A percentile compares a stretch with the other conserved stretches of the same genome.
phyloP scores from a whole-genome alignment of 805 yeast species.

The Saccharomycopsis synnaedendra region DNA sequence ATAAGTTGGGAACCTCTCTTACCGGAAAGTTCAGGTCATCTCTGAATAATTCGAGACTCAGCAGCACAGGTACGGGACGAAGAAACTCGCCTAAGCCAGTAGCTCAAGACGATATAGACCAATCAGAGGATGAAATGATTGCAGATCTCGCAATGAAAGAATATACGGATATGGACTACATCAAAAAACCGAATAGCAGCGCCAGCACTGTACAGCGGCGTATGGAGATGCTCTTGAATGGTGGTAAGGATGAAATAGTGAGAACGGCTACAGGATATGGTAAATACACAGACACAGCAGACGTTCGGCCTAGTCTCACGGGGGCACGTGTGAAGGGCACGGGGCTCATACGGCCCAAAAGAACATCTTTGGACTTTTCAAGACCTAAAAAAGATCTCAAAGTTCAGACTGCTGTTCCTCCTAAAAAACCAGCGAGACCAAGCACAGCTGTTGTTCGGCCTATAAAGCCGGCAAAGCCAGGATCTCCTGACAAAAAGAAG shows the following conservation, averaged over 20 bases:
- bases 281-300: constrained; percentile 36
- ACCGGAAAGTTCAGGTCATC: constrained; percentile 15
- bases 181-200: neutral
- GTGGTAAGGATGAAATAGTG: constrained; percentile 5
- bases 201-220: constrained; percentile 12
- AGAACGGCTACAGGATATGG: constrained; percentile 81
- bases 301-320: neutral
- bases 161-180: constrained; percentile 13
- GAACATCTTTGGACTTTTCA: constrained; percentile 5
- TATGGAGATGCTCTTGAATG: constrained; percentile 9
- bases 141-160: constrained; percentile 15
- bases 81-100: neutral
- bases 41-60: constrained; percentile 1
- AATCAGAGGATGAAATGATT: constrained; percentile 15
- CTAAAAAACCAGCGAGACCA: neutral
- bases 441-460: neutral
- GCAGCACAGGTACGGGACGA: neutral
- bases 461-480: neutral
- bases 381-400: neutral
- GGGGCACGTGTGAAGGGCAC: neutral
- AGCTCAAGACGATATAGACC: constrained; percentile 6
- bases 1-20: constrained; percentile 13
- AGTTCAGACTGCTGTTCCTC: neutral
- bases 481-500: constrained; percentile 5
- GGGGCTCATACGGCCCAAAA: constrained; percentile 4